These are phyloP conservation scores for Colletotrichum navitas DNA, from an alignment of 2,329 filamentous ascomycete genomes.

Conservation along the genomic window DNA sequence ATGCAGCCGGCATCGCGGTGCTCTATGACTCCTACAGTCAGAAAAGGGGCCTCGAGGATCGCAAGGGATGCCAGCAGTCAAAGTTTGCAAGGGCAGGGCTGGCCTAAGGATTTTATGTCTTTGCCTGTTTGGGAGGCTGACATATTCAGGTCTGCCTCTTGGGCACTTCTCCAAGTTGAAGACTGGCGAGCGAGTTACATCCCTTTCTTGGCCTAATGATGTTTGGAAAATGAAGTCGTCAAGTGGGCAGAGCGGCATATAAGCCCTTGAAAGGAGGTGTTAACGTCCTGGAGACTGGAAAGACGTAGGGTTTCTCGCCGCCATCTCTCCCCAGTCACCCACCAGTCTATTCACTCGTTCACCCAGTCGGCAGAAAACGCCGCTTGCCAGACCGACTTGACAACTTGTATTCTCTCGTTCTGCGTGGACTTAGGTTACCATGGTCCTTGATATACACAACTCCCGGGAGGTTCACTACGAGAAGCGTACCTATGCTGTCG, in stretches of 20 bases:
- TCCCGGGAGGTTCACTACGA: not conserved
- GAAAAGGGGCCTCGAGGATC: not conserved
- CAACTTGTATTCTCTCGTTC: not conserved
- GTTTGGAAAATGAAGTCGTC: not conserved
- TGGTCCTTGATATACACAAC: not conserved
- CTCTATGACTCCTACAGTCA: constrained; percentile 1
- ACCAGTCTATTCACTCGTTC: not conserved
- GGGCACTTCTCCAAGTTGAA: not conserved
- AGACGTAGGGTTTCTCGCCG: not conserved
- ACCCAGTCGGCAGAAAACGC: not conserved
- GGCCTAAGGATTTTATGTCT: not conserved
- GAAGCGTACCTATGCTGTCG: not conserved
- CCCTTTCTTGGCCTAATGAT: not conserved
- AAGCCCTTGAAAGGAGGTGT: constrained; percentile 5
- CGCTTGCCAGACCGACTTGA: too few relatives aligned
- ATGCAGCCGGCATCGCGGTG: constrained; percentile 22
- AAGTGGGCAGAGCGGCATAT: constrained; percentile 20
- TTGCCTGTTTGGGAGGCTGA: not conserved
- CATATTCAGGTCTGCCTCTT: constrained; percentile 1
- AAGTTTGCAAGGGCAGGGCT: not conserved
- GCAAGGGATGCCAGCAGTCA: not conserved
- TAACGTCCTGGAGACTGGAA: not conserved
- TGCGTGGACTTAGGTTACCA: not conserved
- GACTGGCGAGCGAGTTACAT: constrained; percentile 1
- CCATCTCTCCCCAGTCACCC: not conserved